These are phyloP conservation scores for Scheffersomyces ergatensis DNA, from an alignment of 805 yeast genomes.

Conservation along the genomic window DNA sequence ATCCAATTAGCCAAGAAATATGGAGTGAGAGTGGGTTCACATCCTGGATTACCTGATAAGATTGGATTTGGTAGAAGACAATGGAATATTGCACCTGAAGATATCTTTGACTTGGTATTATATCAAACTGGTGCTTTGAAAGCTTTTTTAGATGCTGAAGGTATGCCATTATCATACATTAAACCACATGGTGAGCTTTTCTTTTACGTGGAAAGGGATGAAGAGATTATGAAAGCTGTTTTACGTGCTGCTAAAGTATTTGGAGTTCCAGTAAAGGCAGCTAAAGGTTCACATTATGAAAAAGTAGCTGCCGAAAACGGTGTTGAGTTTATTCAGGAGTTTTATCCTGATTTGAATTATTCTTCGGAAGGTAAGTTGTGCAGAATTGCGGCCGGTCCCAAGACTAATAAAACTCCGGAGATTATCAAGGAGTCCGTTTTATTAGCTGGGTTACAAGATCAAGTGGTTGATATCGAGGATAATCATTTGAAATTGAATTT, in stretches of 20 bases:
- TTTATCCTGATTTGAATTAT: slow-evolving; percentile 35
- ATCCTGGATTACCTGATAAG: slow-evolving; percentile 38
- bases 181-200: slow-evolving; percentile 41
- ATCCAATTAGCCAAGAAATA: slow-evolving; percentile 31
- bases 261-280: slow-evolving; percentile 35
- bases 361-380: slow-evolving; percentile 23
- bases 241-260: slow-evolving; percentile 32
- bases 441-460: slow-evolving; percentile 21
- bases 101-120: slow-evolving; percentile 30
- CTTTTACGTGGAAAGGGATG: slow-evolving; percentile 33
- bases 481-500: slow-evolving; percentile 22
- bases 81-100: slow-evolving; percentile 34
- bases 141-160: slow-evolving; percentile 34
- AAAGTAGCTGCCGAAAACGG: slow-evolving; percentile 25
- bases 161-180: slow-evolving; percentile 27
- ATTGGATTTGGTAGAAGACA: slow-evolving; percentile 40
- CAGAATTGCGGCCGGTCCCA: slow-evolving; percentile 21
- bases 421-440: slow-evolving; percentile 23
- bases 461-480: slow-evolving; percentile 17
- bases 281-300: slow-evolving; percentile 27
- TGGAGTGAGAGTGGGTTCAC: slow-evolving; percentile 36
- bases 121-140: slow-evolving; percentile 40
- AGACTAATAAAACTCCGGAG: slow-evolving; percentile 26
- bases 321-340: slow-evolving; percentile 34
- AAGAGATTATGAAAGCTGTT: slow-evolving; percentile 33